Conservation (phyloP, 768 basidiomycete species). For the Tulasnella sp. region DNA sequence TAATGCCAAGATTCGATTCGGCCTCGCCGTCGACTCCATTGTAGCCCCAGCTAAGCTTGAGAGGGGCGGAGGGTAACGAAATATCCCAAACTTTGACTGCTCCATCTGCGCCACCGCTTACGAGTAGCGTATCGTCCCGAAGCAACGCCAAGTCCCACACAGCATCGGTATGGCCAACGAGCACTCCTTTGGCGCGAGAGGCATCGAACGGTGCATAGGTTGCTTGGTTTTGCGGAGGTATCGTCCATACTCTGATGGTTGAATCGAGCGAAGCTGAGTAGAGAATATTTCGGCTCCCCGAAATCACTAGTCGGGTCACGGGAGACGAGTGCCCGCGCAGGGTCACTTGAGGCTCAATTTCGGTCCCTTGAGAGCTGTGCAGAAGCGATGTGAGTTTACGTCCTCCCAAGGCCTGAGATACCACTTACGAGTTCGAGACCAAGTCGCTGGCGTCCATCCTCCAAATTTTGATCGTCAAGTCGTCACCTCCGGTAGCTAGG, state of each 20-base stretch:
- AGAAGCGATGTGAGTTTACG: conserved; percentile 28
- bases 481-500: conserved; percentile 90
- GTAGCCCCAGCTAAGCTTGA: conserved; percentile 76
- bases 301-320: conserved; percentile 77
- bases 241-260: conserved; percentile 83
- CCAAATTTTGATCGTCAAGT: conserved; percentile 95
- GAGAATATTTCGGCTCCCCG: conserved; percentile 64
- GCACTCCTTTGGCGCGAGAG: conserved; percentile 59
- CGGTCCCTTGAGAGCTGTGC: conserved; percentile 65
- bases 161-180: conserved; percentile 90
- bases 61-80: conserved; percentile 49
- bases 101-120: conserved; percentile 88
- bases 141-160: conserved; percentile 92
- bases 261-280: conserved; percentile 93
- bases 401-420: not conserved
- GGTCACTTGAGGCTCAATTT: conserved; percentile 88
- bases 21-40: conserved; percentile 52
- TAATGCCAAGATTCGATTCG: conserved; percentile 52
- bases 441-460: conserved; percentile 70
- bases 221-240: conserved; percentile 67
- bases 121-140: conserved; percentile 72
- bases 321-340: conserved; percentile 88
- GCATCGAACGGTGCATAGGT: conserved; percentile 90
- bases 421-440: conserved; percentile 56
- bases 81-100: conserved; percentile 92